Conservation (phyloP, 2,329 filamentous ascomycete genomes). For the Alternaria metachromatica region DNA sequence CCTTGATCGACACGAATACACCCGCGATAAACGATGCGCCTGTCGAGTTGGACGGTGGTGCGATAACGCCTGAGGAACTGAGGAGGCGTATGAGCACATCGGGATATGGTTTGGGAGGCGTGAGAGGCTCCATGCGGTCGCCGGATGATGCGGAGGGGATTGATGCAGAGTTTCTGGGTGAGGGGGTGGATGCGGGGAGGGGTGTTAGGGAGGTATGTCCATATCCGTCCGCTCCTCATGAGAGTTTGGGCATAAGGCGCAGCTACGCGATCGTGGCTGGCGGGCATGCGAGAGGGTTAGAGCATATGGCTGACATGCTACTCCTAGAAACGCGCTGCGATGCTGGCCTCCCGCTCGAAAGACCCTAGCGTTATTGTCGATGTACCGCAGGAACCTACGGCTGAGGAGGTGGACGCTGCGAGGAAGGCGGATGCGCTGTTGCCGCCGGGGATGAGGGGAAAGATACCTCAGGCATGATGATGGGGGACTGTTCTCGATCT, state of each 20-base stretch:
- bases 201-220: constrained; percentile 34
- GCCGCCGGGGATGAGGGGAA: neutral
- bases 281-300: neutral
- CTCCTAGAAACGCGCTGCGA: constrained; percentile 49
- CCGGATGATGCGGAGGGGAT: constrained; percentile 36
- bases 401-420: constrained; percentile 53
- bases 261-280: neutral
- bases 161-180: constrained; percentile 38
- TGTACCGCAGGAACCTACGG: constrained; percentile 52
- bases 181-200: constrained; percentile 23
- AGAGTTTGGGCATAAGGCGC: no score
- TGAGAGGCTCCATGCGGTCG: constrained; percentile 11
- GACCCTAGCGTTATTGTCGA: constrained; percentile 56
- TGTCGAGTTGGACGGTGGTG: constrained; percentile 52
- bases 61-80: constrained; percentile 32
- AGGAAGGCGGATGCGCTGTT: constrained; percentile 22
- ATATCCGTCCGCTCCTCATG: neutral
- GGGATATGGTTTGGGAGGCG: neutral
- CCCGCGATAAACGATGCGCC: constrained; percentile 53
- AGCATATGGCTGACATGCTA: neutral
- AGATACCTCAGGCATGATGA: neutral
- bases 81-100: constrained; percentile 30
- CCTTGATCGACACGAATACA: constrained; percentile 47
- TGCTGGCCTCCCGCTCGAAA: constrained; percentile 46
- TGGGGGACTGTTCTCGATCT: fast-evolving